These are phyloP conservation scores for Hanseniaspora nectarophila DNA, from an alignment of 805 yeast genomes.

Conservation along the genomic window DNA sequence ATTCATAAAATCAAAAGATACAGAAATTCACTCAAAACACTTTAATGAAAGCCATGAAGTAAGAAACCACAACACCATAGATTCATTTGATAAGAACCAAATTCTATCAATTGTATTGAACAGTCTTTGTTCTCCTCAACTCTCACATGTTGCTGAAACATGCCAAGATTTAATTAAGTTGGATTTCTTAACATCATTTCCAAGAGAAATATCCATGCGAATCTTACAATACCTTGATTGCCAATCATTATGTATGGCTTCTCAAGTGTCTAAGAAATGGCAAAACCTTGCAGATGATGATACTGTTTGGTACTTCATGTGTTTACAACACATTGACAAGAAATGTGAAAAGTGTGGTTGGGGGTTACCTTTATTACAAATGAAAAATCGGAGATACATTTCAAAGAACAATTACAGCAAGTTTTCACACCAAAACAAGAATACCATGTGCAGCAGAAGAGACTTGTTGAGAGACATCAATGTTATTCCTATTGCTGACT, in stretches of 20 bases:
- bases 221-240: constrained; percentile 84
- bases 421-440: not conserved
- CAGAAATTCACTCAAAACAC: not conserved
- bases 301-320: constrained; percentile 94
- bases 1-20: constrained; percentile 1
- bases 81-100: constrained; percentile 47
- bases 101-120: constrained; percentile 72
- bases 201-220: constrained; percentile 73
- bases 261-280: constrained; percentile 85
- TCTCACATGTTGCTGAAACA: constrained; percentile 73
- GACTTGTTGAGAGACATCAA: constrained; percentile 13
- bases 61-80: not conserved
- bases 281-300: constrained; percentile 86
- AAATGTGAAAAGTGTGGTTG: constrained; percentile 98
- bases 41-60: not conserved
- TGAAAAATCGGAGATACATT: constrained; percentile 48
- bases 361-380: constrained; percentile 92
- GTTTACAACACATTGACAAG: constrained; percentile 94
- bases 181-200: constrained; percentile 76
- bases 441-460: not conserved
- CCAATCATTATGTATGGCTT: constrained; percentile 83
- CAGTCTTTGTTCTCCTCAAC: constrained; percentile 91
- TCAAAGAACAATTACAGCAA: not conserved
- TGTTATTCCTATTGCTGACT: constrained; percentile 3
- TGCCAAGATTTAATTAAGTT: constrained; percentile 69